These are phyloP conservation scores for Barnettozyma botsteinii DNA, from an alignment of 805 yeast genomes.

Conservation along the genomic window DNA sequence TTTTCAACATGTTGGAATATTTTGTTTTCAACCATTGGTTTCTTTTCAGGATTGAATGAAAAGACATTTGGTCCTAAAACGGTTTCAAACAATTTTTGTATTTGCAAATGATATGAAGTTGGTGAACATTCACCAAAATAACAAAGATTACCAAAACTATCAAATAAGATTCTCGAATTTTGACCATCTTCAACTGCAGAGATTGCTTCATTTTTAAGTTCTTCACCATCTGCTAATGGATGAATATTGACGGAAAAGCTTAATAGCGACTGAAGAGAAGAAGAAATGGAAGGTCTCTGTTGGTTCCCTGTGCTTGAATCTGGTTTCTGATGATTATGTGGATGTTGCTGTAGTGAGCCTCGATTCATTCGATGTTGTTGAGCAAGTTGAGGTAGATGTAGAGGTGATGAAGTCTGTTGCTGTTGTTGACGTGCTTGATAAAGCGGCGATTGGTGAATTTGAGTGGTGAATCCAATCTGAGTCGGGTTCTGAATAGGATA, in stretches of 20 bases:
- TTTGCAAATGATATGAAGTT: constrained; percentile 35
- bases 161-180: constrained; percentile 29
- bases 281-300: constrained; percentile 8
- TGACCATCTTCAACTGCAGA: constrained; percentile 12
- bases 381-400: neutral
- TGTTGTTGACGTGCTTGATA: constrained; percentile 3
- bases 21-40: constrained; percentile 28
- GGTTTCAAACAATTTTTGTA: constrained; percentile 32
- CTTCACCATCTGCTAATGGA: constrained; percentile 12
- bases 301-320: no score
- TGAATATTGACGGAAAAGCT: constrained; percentile 17
- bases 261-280: constrained; percentile 18
- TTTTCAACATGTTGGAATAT: neutral
- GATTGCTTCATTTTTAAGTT: constrained; percentile 12
- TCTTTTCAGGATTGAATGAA: constrained; percentile 34
- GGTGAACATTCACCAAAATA: constrained; percentile 40
- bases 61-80: constrained; percentile 31
- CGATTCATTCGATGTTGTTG: no score
- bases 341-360: neutral
- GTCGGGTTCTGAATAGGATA: no score
- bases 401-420: neutral
- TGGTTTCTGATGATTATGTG: neutral
- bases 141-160: constrained; percentile 31
- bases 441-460: neutral
- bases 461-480: no score